A percentile compares a stretch with the other conserved stretches of the same genome.
These are phyloP conservation scores for Neofusicoccum kwambonambiense DNA, from an alignment of 2,329 filamentous ascomycete genomes.

Conservation along the genomic window DNA sequence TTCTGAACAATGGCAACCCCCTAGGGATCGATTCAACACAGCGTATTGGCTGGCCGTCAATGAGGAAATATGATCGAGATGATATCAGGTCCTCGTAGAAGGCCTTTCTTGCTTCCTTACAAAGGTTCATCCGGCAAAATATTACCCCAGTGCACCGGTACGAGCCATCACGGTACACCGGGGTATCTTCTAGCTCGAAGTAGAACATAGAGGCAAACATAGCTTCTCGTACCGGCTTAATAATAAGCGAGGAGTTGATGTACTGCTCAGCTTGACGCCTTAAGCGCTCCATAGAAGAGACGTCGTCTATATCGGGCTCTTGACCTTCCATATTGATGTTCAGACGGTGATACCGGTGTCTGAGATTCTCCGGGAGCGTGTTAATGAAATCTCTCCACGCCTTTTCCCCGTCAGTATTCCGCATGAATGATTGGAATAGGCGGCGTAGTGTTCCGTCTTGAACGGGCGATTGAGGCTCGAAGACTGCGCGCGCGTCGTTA, in stretches of 20 bases:
- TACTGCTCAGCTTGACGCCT: conserved; percentile 18
- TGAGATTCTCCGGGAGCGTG: conserved; percentile 18
- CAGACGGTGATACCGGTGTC: conserved; percentile 24
- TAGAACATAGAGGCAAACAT: conserved; percentile 25
- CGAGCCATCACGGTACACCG: conserved; percentile 1
- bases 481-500: conserved; percentile 3
- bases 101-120: conserved; percentile 13
- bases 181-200: conserved; percentile 22
- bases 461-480: conserved; percentile 25
- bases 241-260: conserved; percentile 11
- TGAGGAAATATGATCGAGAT: conserved; percentile 21
- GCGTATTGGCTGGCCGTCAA: conserved; percentile 18
- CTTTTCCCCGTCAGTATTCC: conserved; percentile 26
- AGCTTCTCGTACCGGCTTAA: conserved; percentile 19
- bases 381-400: conserved; percentile 24
- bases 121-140: conserved; percentile 20
- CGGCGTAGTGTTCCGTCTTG: conserved; percentile 24
- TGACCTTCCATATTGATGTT: conserved; percentile 23
- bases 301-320: conserved; percentile 25
- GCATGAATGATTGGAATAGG: conserved; percentile 24
- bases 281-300: conserved; percentile 20
- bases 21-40: conserved; percentile 19
- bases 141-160: conserved; percentile 21
- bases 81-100: conserved; percentile 16
- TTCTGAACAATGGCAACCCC: conserved; percentile 16